Evolutionary conservation across 2,329 filamentous ascomycete genomes (phyloP), one percentile per base, ranked within the genome.

Genomic region (Thyridium curvatum): DNA sequence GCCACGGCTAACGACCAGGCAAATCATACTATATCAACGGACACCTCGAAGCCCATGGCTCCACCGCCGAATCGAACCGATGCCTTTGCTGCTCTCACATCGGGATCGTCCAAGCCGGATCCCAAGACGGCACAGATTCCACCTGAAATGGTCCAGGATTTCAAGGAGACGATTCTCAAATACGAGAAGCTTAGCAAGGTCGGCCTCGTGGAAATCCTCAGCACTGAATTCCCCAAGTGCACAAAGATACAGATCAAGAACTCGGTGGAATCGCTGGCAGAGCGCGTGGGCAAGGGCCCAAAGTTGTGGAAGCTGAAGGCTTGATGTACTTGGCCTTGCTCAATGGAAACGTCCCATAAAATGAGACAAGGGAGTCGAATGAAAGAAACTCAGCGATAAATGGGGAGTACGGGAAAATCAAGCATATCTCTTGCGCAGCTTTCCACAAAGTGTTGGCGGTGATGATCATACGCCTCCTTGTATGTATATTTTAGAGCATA

Each of bases 131-230:
- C 46, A 12, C 59, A 68, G 18, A 69, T 89, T 14, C 72, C 78
- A 4, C 60, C 66, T 2, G 77, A 84, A 9, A 66, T 80, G 32
- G 57, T 88, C 26, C 65, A 68, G 1, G 59, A 81, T 10, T 87
- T 94, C 60, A 89, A 82, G 57, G 64, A 71, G 21, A 77, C 77
- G 2, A 71, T 94, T n/a, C 62, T 80, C 45, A 75, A 84, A 33
- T 60, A 61, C 46, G 55, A 55, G 14, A 61, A 58, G 31, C 66
- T 88, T 35, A 85, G 78, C 30, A 93, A 93, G 61, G 61, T 80
- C 2, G 86, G 84, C 8, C 64, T 93, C 49, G 70, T 87, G 8
- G 86, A 91, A 58, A 71, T 84, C 5, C 60, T 94, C 43, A 86
- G 88, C 59, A 82, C 84, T 54, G 72, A 78, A 48, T 88, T 91